Evolutionary conservation across 208 protist species (phyloP).

Genomic region (Trypanosoma congolense): DNA sequence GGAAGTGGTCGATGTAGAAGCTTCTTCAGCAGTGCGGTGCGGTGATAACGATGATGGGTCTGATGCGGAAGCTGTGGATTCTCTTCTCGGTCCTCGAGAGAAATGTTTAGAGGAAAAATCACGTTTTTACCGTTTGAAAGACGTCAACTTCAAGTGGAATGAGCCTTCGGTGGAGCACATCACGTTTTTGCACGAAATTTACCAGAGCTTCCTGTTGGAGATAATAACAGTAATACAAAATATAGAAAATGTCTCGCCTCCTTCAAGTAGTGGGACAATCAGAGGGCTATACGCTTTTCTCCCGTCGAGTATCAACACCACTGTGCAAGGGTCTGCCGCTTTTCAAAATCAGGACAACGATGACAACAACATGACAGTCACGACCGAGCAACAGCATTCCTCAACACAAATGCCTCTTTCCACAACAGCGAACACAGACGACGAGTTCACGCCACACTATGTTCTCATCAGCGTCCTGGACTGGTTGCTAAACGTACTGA

Average conservation of each 20-base stretch:
- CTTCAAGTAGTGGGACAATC: not conserved
- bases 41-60: no score
- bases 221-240: conserved; percentile 20
- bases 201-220: conserved; percentile 27
- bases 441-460: conserved; percentile 32
- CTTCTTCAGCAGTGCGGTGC: not conserved
- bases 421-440: conserved; percentile 19
- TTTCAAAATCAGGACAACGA: conserved; percentile 1
- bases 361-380: conserved; percentile 12
- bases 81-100: no score
- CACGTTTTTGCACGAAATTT: conserved; percentile 15
- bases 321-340: no score
- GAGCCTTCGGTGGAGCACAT: conserved; percentile 24
- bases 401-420: no score
- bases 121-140: not conserved
- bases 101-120: no score
- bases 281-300: conserved; percentile 7
- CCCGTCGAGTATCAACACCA: not conserved
- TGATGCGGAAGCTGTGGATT: no score
- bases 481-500: conserved; percentile 29
- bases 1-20: conserved; percentile 6
- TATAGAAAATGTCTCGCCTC: conserved; percentile 9
- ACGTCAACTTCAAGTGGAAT: conserved; percentile 24
- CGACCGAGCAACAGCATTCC: no score
- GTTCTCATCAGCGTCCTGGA: conserved; percentile 34